Evolutionary conservation across 352 stramenopile species (phyloP).

Genomic region (Phytophthora multivora): DNA sequence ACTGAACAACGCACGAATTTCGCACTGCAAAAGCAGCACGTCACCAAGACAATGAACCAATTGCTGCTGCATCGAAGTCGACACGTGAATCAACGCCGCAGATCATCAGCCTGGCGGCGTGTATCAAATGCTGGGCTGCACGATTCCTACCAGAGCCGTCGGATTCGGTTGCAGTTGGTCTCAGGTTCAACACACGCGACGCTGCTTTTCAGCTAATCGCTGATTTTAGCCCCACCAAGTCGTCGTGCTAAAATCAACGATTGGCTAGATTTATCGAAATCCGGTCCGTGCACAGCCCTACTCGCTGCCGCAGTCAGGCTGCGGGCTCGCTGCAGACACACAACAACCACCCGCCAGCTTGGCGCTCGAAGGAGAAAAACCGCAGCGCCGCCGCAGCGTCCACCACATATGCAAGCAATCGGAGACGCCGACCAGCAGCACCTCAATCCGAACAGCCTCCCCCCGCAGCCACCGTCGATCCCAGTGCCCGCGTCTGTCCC

Average conservation of each 20-base stretch:
- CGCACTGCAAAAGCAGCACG: too few species aligned
- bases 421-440: constrained; percentile 16
- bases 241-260: constrained; percentile 4
- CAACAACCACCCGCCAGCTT: constrained; percentile 17
- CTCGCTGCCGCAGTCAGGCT: not conserved
- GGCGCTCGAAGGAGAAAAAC: not conserved
- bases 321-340: constrained; percentile 10
- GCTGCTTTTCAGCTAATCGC: constrained; percentile 6
- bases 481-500: constrained; percentile 4
- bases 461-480: constrained; percentile 15
- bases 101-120: too few species aligned
- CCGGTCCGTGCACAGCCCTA: constrained; percentile 22
- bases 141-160: not conserved
- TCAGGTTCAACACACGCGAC: constrained; percentile 21
- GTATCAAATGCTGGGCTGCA: constrained; percentile 1
- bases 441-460: constrained; percentile 6
- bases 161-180: constrained; percentile 14
- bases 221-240: constrained; percentile 3
- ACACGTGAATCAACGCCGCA: too few species aligned
- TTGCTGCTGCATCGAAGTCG: too few species aligned
- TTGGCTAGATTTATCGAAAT: constrained; percentile 4
- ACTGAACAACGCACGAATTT: too few species aligned
- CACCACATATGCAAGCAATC: constrained; percentile 30
- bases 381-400: not conserved
- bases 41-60: too few species aligned